phyloP scores from a whole-genome alignment of 495 filamentous ascomycete species.

The Recurvomyces mirabilis region DNA sequence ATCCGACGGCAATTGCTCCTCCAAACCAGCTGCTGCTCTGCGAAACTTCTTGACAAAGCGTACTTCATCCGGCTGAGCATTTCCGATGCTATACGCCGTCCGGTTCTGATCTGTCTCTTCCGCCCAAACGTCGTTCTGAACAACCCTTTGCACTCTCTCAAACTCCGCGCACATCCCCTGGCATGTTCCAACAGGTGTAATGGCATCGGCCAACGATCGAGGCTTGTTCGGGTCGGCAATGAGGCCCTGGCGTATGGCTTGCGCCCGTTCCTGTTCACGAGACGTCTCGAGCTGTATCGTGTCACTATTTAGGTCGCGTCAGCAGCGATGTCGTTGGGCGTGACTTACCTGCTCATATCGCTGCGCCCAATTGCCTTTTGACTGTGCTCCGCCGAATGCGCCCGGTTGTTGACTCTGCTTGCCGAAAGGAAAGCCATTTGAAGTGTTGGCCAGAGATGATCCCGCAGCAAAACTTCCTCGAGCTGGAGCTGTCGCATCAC shows the following conservation, averaged over 20 bases:
- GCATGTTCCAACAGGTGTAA: slow-evolving; percentile 80
- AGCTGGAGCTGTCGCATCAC: neutral
- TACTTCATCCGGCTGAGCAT: slow-evolving; percentile 36
- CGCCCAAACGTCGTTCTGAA: slow-evolving; percentile 44
- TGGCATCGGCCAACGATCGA: slow-evolving; percentile 67
- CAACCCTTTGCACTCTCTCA: slow-evolving; percentile 70
- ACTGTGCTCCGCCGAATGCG: slow-evolving; percentile 7
- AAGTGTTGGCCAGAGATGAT: too few species aligned
- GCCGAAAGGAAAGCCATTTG: too few species aligned
- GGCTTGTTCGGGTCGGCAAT: slow-evolving; percentile 86
- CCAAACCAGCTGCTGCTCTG: slow-evolving; percentile 82
- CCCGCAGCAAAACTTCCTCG: neutral
- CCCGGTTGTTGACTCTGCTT: neutral
- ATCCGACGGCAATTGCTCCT: slow-evolving; percentile 83
- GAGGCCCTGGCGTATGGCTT: slow-evolving; percentile 59
- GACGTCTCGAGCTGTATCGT: slow-evolving; percentile 45
- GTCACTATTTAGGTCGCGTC: slow-evolving; percentile 15
- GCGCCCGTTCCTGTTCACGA: slow-evolving; percentile 53
- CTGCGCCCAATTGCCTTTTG: slow-evolving; percentile 11
- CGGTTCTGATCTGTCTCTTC: slow-evolving; percentile 34
- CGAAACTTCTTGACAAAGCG: slow-evolving; percentile 79
- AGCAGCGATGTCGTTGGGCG: neutral
- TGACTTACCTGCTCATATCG: slow-evolving; percentile 20
- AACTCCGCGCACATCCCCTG: slow-evolving; percentile 90
- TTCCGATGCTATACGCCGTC: slow-evolving; percentile 35